Evolutionary conservation across 2,329 filamentous ascomycete species (phyloP), one percentile per base, ranked within the genome.

Genomic region (Ceratocystis lukuohia): DNA sequence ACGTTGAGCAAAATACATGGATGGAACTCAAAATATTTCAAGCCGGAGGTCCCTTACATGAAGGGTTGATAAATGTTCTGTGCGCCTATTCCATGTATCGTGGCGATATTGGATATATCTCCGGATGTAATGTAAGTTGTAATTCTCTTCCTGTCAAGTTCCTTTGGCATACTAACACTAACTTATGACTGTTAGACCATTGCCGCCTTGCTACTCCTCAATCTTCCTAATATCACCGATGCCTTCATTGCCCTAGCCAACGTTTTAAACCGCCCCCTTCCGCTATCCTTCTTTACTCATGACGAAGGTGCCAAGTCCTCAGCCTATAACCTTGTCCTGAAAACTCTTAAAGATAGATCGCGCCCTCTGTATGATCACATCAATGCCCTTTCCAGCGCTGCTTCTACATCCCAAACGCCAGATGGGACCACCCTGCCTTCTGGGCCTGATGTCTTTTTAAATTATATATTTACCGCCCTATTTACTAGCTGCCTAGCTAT

Each of bases 41-140:
- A 70, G 76, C 79, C 5, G 82, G 76, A 17, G 85, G 83, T 0
- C 88, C 88, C 1, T 77, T 92, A 10, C 84, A 92, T 72, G 78
- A 84, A 67, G 80, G 82, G 46, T 77, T 94, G 37, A 77, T 88
- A 20, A 85, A 93, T 72, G 84, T 94, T 8, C 79, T 93, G 68
- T 85, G 85, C 71, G 90, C 89, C 5, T 93, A 93, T 74, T 81
- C 86, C 65, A 88, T 91, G 83, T 94, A 94, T 75, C 82, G 89
- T 68, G 87, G 85, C 70, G 89, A 94, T 72, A 88, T 93, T 71
- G 88, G 89, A 69, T 91, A 91, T 71, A 81, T 89, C 67, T 80
- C 82, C 69, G 88, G 88, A 65, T 88, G 87, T 70, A 88, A 91
- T 72, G 86, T 89, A 75, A 80, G 87, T 80, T 30, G 28, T 20